These are phyloP conservation scores for Achaetomium macrosporum DNA, from an alignment of 2,329 filamentous ascomycete species.

Conservation along the genomic window DNA sequence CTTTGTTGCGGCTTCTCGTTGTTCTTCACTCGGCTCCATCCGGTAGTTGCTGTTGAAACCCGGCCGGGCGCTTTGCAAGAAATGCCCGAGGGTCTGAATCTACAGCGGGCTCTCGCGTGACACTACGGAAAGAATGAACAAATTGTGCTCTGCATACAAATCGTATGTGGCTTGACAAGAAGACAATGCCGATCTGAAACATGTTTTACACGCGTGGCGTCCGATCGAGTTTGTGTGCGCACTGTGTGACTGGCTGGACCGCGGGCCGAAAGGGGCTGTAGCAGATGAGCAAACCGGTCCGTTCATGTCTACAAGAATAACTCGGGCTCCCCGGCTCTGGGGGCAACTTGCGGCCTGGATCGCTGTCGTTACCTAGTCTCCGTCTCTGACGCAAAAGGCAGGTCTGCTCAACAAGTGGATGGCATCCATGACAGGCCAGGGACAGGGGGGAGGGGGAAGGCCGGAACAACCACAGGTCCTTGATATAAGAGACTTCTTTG, in stretches of 20 bases:
- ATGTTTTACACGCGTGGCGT: constrained; percentile 2
- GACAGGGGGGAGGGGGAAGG: background rate
- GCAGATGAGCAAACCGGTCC: background rate
- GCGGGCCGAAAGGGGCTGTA: background rate
- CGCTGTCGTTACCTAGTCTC: background rate
- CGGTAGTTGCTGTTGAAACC: background rate
- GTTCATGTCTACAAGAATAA: background rate
- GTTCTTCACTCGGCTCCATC: background rate
- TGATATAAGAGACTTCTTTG: constrained; percentile 1
- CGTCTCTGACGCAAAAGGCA: background rate
- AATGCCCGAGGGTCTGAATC: background rate
- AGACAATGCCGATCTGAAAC: constrained; percentile 2
- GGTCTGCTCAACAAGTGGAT: background rate
- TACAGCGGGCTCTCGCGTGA: background rate
- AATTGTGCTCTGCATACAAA: background rate
- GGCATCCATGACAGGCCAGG: no score
- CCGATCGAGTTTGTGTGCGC: background rate
- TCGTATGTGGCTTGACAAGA: background rate
- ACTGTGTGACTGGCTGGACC: background rate
- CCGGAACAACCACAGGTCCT: background rate
- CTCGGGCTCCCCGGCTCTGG: background rate
- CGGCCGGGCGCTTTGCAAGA: background rate
- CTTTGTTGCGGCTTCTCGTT: background rate
- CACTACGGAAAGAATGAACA: background rate
- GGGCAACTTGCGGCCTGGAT: background rate